Percentiles rank a stretch among this genome's conserved stretches.
Conservation (phyloP, 352 stramenopile genomes). For the Phytophthora cactorum region DNA sequence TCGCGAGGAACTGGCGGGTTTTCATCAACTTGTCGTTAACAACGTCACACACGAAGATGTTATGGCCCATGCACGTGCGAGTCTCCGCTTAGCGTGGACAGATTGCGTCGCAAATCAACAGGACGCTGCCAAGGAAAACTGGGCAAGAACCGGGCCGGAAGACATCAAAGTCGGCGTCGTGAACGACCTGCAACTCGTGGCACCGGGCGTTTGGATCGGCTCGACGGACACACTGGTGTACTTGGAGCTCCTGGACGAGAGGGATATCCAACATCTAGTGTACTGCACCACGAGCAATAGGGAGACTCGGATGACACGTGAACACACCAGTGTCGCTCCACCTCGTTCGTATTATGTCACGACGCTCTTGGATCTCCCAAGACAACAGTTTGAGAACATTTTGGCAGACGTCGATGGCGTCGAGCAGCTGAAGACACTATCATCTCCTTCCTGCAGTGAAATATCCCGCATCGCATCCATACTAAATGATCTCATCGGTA, state of each 20-base stretch:
- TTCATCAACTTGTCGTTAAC: constrained; percentile 14
- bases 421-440: constrained; percentile 13
- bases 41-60: constrained; percentile 12
- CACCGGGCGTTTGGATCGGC: constrained; percentile 43
- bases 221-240: constrained; percentile 33
- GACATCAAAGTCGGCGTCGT: constrained; percentile 21
- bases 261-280: constrained; percentile 13
- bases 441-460: constrained; percentile 9
- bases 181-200: constrained; percentile 44
- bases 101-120: not conserved
- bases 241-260: constrained; percentile 7
- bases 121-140: constrained; percentile 8
- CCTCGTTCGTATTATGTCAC: constrained; percentile 3
- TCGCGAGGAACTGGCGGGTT: constrained; percentile 11
- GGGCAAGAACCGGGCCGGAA: constrained; percentile 9
- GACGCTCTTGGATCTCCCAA: constrained; percentile 16
- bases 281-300: constrained; percentile 17
- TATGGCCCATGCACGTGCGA: constrained; percentile 15
- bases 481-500: constrained; percentile 5
- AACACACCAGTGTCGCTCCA: not conserved
- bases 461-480: not conserved
- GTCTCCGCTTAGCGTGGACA: constrained; percentile 17
- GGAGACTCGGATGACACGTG: constrained; percentile 7
- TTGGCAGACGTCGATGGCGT: not conserved
- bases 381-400: constrained; percentile 19